Evolutionary conservation across 75 land plant species (phyloP), one percentile per base, ranked within the genome.

Genomic region (Larix kaempferi): DNA sequence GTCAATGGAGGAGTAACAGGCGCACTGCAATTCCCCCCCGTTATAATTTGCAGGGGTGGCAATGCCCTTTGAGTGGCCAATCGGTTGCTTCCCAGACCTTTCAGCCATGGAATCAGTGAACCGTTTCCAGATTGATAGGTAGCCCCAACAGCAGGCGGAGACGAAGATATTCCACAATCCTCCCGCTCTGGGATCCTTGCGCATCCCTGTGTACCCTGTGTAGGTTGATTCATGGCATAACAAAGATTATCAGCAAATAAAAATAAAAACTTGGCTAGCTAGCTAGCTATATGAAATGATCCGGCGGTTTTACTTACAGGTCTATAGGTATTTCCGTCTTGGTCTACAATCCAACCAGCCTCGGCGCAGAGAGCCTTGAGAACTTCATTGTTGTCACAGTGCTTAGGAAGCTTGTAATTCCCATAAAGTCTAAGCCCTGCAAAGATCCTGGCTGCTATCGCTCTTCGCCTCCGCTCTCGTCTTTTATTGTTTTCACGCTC

Each of bases 301-400:
- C 54, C 11, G 54, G 54, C 2, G 0, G 10, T 10, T 49, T 49
- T 10, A 10, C 27, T 56, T 78, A 80, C 82, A 23, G 80, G 35
- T 8, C 69, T 27, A 25, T 80, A 80, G 2, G 82, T 80, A 35
- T 80, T 80, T 22, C 82, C 82, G 27, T 80, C 82, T 23, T 39
- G 57, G 6, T 80, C 82, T 0, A 80, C 82, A 35, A 77, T 75
- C 82, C 82, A 80, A 2, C 82, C 82, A 19, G 82, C 82, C 52
- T 80, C 82, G 3, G 55, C 17, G 25, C 81, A 77, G n/a, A 80
- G 81, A 25, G 82, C 82, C 57, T 80, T 80, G 39, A 80, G 81
- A 13, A 80, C 82, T 64, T 80, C 82, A 10, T 80, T 80, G 37
- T 80, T 80, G 25, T 80, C 82, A 6, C 82, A 77, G 55, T 80